A percentile compares a stretch with the other conserved stretches of the same genome.
These are phyloP conservation scores for Kodamaea sagamina DNA, from an alignment of 805 yeast species.

Conservation along the genomic window DNA sequence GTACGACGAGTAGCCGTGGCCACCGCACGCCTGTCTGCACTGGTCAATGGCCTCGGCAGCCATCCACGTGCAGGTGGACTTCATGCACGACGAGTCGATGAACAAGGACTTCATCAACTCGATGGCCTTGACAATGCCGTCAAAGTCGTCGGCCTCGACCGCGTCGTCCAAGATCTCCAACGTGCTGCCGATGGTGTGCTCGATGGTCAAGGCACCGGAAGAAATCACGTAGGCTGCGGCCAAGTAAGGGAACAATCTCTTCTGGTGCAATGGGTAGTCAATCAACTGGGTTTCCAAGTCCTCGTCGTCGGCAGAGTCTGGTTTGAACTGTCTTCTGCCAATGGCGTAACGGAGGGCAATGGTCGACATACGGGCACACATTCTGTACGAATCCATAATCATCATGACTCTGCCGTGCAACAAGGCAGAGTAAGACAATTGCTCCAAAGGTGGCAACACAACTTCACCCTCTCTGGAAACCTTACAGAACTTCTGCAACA, in stretches of 20 bases:
- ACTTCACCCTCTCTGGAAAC: slow-evolving; percentile 72
- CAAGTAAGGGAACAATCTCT: slow-evolving; percentile 80
- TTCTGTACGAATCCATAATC: slow-evolving; percentile 83
- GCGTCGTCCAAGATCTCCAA: slow-evolving; percentile 56
- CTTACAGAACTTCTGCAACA: slow-evolving; percentile 78
- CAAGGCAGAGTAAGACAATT: slow-evolving; percentile 83
- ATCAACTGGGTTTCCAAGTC: slow-evolving; percentile 66
- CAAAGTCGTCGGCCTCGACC: slow-evolving; percentile 50
- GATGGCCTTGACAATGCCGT: slow-evolving; percentile 48
- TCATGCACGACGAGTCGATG: slow-evolving; percentile 82
- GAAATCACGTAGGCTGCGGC: slow-evolving; percentile 77
- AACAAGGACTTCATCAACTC: slow-evolving; percentile 73
- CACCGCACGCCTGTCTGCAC: slow-evolving; percentile 93
- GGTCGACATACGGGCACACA: slow-evolving; percentile 75
- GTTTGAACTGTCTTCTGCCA: slow-evolving; percentile 80
- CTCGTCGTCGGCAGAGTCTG: slow-evolving; percentile 38
- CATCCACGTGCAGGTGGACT: slow-evolving; percentile 88
- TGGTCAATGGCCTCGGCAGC: slow-evolving; percentile 80
- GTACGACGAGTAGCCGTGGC: slow-evolving; percentile 94
- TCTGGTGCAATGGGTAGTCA: slow-evolving; percentile 87
- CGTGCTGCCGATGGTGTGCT: slow-evolving; percentile 50
- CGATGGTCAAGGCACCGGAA: slow-evolving; percentile 66
- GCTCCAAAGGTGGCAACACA: slow-evolving; percentile 80
- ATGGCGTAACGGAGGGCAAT: slow-evolving; percentile 88
- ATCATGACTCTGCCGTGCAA: slow-evolving; percentile 87